Evolutionary conservation across 148 eudicot genomes (phyloP).

Genomic region (Rhododendron mucronatum): DNA sequence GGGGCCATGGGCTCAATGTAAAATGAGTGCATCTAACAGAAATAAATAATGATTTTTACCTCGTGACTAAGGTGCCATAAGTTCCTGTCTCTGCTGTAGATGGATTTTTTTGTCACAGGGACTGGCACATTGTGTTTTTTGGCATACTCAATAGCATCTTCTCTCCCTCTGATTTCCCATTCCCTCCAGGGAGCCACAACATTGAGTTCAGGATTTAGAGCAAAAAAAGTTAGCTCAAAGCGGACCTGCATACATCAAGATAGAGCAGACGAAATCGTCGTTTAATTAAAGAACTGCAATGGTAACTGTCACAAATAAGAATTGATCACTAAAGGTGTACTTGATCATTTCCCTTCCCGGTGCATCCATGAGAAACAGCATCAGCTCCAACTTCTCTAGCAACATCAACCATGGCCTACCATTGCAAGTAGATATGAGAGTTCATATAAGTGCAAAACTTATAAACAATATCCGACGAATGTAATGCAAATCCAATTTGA

Average conservation of each 20-base stretch:
- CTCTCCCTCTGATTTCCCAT: slow-evolving; percentile 84
- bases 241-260: slow-evolving; percentile 47
- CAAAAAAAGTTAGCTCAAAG: slow-evolving; percentile 86
- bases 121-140: slow-evolving; percentile 79
- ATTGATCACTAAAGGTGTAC: slow-evolving; percentile 17
- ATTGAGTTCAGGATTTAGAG: slow-evolving; percentile 70
- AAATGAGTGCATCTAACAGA: not conserved
- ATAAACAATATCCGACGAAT: not conserved
- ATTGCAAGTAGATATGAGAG: slow-evolving; percentile 1
- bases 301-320: not conserved
- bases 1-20: not conserved
- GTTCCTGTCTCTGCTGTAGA: slow-evolving; percentile 91
- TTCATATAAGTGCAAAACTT: not conserved
- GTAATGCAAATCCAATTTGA: not conserved
- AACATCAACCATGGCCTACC: slow-evolving; percentile 95
- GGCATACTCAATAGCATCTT: slow-evolving; percentile 93
- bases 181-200: slow-evolving; percentile 96
- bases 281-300: not conserved
- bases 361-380: slow-evolving; percentile 97
- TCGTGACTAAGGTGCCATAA: slow-evolving; percentile 93
- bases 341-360: slow-evolving; percentile 98
- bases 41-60: slow-evolving; percentile 27
- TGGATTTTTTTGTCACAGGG: slow-evolving; percentile 88
- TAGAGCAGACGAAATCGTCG: not conserved
- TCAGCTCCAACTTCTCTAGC: slow-evolving; percentile 99